Percentiles rank a stretch among this genome's conserved stretches.
phyloP scores from a whole-genome alignment of 2,329 filamentous ascomycete genomes.

The Penicillium hesseltinei region DNA sequence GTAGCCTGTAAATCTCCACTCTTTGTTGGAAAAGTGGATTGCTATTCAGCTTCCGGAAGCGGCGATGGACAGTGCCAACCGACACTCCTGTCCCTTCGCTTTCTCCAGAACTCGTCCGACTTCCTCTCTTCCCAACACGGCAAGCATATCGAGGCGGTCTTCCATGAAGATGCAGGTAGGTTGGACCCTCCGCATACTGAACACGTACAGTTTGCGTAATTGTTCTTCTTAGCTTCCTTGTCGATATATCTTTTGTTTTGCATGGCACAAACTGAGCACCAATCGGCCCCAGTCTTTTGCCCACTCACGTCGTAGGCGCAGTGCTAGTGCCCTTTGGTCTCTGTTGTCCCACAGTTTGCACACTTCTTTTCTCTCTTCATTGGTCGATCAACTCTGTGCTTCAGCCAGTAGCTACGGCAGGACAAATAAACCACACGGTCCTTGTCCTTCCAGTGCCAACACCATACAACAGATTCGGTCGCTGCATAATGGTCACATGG shows the following conservation, averaged over 20 bases:
- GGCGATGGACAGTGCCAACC: not conserved
- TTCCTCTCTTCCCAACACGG: not conserved
- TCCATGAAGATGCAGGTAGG: not conserved
- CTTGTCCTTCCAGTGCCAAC: too few relatives aligned
- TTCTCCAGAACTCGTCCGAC: not conserved
- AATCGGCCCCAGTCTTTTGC: not conserved
- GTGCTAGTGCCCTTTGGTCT: not conserved
- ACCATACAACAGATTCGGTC: too few relatives aligned
- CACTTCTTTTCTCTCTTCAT: not conserved
- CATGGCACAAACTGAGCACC: not conserved
- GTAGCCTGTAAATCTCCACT: not conserved
- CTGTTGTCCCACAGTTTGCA: not conserved
- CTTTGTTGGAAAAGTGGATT: not conserved
- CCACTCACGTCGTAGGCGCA: not conserved
- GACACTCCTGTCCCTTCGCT: not conserved
- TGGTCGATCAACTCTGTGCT: not conserved
- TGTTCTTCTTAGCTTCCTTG: not conserved
- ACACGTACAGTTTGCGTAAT: not conserved
- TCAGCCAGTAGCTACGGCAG: not conserved
- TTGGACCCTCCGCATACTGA: not conserved
- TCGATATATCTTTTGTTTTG: not conserved
- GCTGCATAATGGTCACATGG: too few relatives aligned
- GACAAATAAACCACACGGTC: too few relatives aligned
- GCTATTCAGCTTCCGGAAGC: rapidly evolving
- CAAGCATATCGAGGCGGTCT: not conserved